These are phyloP conservation scores for Chlorella sorokiniana DNA, from an alignment of 139 green algal genomes.

Conservation along the genomic window DNA sequence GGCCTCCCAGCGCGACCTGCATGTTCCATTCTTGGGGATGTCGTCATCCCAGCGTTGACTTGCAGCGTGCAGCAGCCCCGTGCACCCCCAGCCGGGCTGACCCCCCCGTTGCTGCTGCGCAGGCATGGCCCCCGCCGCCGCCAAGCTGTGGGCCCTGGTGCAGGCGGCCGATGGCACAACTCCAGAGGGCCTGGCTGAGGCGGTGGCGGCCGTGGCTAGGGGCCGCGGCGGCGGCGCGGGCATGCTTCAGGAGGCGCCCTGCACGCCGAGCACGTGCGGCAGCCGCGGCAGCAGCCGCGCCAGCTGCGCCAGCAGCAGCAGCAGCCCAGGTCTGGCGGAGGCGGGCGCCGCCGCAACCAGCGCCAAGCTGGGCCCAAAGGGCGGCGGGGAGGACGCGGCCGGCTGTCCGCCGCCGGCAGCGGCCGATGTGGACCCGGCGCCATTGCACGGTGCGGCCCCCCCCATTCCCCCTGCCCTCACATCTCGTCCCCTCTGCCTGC, in stretches of 20 bases:
- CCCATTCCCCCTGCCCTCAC: too few relatives aligned
- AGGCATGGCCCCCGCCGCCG: constrained; percentile 2
- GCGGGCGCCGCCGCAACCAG: too few relatives aligned
- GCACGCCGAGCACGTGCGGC: neutral
- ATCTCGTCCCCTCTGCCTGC: too few relatives aligned
- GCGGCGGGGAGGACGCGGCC: too few relatives aligned
- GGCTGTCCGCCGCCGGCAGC: neutral
- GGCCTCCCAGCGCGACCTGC: too few relatives aligned
- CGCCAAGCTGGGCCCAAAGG: neutral
- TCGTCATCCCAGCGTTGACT: too few relatives aligned
- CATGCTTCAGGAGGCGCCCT: too few relatives aligned
- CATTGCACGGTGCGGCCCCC: too few relatives aligned
- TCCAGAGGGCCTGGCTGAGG: constrained; percentile 16
- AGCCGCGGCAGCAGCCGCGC: neutral
- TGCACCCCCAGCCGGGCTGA: neutral
- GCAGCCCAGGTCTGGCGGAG: too few relatives aligned
- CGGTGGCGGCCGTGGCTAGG: neutral
- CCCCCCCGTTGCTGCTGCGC: neutral
- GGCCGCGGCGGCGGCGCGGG: too few relatives aligned
- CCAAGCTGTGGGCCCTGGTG: constrained; percentile 30
- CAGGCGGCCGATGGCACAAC: constrained; percentile 23
- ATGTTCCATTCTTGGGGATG: too few relatives aligned
- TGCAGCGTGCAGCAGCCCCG: neutral
- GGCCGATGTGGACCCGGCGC: neutral
- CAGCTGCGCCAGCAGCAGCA: neutral